phyloP scores from a whole-genome alignment of 2,329 filamentous ascomycete genomes.

The Hypoxylon rubiginosum region DNA sequence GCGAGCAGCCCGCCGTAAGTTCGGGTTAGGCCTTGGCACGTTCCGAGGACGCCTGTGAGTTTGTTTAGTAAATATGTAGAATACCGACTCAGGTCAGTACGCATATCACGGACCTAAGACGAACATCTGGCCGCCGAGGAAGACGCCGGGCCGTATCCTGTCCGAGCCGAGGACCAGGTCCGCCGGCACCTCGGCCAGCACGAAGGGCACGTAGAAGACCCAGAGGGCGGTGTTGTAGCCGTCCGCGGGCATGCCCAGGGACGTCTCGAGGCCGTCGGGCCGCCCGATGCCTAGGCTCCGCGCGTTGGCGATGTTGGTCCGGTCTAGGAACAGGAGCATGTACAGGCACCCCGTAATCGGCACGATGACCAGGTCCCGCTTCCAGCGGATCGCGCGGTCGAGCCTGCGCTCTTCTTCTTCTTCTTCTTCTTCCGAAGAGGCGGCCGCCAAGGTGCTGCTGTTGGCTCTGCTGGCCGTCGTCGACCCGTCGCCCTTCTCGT shows the following conservation, averaged over 20 bases:
- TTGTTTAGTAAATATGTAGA: slow-evolving; percentile 18
- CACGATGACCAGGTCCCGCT: slow-evolving; percentile 48
- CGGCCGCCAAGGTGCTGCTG: slow-evolving; percentile 5
- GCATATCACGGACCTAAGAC: slow-evolving; percentile 54
- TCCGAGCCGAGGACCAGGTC: slow-evolving; percentile 59
- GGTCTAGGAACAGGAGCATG: slow-evolving; percentile 48
- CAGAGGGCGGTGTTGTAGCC: slow-evolving; percentile 59
- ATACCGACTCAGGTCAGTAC: background rate
- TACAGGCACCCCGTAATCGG: slow-evolving; percentile 50
- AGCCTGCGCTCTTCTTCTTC: too few relatives aligned
- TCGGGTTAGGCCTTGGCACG: slow-evolving; percentile 58
- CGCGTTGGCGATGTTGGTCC: slow-evolving; percentile 60
- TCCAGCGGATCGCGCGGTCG: slow-evolving; percentile 45
- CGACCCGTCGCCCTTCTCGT: slow-evolving; percentile 39
- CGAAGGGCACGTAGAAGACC: slow-evolving; percentile 62
- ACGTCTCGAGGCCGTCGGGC: slow-evolving; percentile 58
- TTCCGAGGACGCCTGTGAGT: slow-evolving; percentile 55
- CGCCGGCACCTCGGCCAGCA: slow-evolving; percentile 60
- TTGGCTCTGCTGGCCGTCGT: slow-evolving; percentile 21
- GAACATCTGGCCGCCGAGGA: slow-evolving; percentile 58
- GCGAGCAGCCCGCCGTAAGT: slow-evolving; percentile 56
- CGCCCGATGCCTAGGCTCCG: slow-evolving; percentile 49
- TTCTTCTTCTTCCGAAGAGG: slow-evolving; percentile 26
- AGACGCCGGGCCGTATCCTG: slow-evolving; percentile 55
- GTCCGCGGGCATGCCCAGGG: slow-evolving; percentile 58